These are phyloP conservation scores for Mayamaea pseudoterrestris DNA, from an alignment of 108 stramenopile species.

Conservation along the genomic window DNA sequence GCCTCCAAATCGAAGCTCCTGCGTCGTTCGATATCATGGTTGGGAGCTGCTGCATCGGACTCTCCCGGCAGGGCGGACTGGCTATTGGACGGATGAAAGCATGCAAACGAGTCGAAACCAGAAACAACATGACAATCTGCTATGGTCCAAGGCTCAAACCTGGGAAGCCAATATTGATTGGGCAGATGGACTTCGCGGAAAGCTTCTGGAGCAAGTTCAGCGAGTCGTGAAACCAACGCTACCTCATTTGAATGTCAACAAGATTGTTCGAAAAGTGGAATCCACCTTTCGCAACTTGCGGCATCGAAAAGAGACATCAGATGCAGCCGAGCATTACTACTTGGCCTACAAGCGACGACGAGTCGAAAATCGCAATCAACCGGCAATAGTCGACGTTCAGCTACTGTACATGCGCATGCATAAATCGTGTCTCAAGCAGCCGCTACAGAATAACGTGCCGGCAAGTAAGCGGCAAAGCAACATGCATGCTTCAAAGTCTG, in stretches of 20 bases:
- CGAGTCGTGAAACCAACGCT: background rate
- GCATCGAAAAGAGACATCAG: conserved; percentile 8
- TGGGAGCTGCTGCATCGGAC: conserved; percentile 25
- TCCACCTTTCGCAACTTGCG: conserved; percentile 18
- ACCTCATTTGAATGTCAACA: background rate
- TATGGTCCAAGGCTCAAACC: conserved; percentile 20
- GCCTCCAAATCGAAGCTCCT: background rate
- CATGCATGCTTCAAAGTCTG: too few relatives aligned
- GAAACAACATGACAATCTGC: background rate
- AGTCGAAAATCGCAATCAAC: conserved; percentile 27
- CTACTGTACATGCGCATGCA: conserved; percentile 50
- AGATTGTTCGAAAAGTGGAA: conserved; percentile 18
- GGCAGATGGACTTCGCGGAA: conserved; percentile 15
- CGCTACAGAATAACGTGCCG: background rate
- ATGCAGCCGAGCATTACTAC: conserved; percentile 18
- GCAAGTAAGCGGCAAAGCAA: too few relatives aligned
- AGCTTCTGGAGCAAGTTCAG: conserved; percentile 4
- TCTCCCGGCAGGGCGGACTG: conserved; percentile 9
- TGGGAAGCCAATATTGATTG: conserved; percentile 45
- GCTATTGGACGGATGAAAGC: background rate
- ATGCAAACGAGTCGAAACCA: background rate
- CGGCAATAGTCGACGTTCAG: conserved; percentile 60
- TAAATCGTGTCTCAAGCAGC: background rate
- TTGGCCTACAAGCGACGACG: conserved; percentile 41
- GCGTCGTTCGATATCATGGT: conserved; percentile 10